Percentiles rank a stretch among this genome's conserved stretches.
Evolutionary conservation across 1,284 basidiomycete genomes (phyloP).

Genomic region (Trametes sp.): DNA sequence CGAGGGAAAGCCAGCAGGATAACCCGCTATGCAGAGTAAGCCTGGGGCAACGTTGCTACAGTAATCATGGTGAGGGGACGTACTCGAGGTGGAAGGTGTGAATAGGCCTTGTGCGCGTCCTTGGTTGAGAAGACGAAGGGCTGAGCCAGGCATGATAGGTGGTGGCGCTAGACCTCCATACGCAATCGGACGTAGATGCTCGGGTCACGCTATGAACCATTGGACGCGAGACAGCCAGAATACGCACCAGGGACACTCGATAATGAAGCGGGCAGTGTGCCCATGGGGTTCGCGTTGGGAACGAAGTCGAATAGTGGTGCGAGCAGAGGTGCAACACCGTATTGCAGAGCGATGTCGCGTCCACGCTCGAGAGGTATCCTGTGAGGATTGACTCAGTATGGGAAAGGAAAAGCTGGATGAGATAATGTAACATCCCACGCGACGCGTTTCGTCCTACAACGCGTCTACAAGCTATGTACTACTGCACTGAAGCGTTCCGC

Average conservation of each 20-base stretch:
- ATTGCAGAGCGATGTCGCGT: slow-evolving; percentile 89
- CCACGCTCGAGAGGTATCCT: slow-evolving; percentile 95
- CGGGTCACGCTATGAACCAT: slow-evolving; percentile 52
- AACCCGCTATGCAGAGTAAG: slow-evolving; percentile 47
- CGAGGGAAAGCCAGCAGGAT: slow-evolving; percentile 52
- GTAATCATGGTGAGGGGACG: slow-evolving; percentile 47
- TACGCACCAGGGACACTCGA: slow-evolving; percentile 52
- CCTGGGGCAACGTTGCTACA: slow-evolving; percentile 43
- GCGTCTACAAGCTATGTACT: too few species aligned
- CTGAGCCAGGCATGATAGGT: slow-evolving; percentile 83
- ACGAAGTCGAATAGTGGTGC: slow-evolving; percentile 92
- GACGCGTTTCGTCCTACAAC: background rate
- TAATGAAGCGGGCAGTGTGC: slow-evolving; percentile 57
- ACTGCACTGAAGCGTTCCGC: too few species aligned
- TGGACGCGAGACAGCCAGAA: slow-evolving; percentile 54
- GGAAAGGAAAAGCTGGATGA: slow-evolving; percentile 8
- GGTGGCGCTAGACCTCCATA: slow-evolving; percentile 68
- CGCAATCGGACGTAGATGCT: slow-evolving; percentile 44
- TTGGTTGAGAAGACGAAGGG: slow-evolving; percentile 80
- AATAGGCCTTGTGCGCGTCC: slow-evolving; percentile 86
- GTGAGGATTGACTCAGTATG: slow-evolving; percentile 9
- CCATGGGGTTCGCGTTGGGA: slow-evolving; percentile 73
- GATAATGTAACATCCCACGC: background rate
- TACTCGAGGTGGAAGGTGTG: slow-evolving; percentile 76
- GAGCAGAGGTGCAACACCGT: slow-evolving; percentile 86